Base-by-base conservation (phyloP, 176 grass and related monocot genomes). In the Paspalum vaginatum region DNA sequence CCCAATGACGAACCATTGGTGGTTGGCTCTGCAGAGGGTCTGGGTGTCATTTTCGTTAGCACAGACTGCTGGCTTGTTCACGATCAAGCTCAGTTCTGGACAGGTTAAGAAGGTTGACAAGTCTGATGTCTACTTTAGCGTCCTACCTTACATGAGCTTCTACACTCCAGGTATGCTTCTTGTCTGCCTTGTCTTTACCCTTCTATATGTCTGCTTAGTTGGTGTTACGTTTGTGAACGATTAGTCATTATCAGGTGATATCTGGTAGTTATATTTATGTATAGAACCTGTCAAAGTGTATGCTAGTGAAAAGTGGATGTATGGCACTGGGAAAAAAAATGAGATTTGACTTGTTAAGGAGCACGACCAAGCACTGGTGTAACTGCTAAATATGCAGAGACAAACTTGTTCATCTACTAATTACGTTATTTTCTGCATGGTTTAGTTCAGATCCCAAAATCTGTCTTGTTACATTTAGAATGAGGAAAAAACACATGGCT, bases 111-210 rank as follows among this genome's bases (percentile, higher is more conserved):
- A 68, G 41, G 40, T 68, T 13, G 18, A 5, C 5, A 5, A 43
- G 64, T 10, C 64, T 44, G 40, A 18, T n/a, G 20, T 22, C 39
- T 68, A 68, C 20, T 44, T 44, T 45, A 45, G 40, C 11, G 65
- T 68, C 17, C 39, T 66, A 41, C 39, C 43, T n/a, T 76, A 76
- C 74, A 61, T 27, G 44, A 75, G 72, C 53, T 75, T 75, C 54
- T 61, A 75, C 72, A 57, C 72, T 43, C 72, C 72, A 10, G 52
- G 72, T 75, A 58, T 56, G 2, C 12, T 22, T 52, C 20, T 11
- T 80, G 69, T 14, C 3, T 69, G 39, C 9, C 57, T 60, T 22
- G 5, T 46, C 50, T 7, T 53, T 53, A 6, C n/a, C 12, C 4
- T 43, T 42, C 0, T 25, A 16, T 9, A 52, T 60, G 21, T 45